Evolutionary conservation across 73 alveolate genomes (phyloP), one percentile per base, ranked within the genome.

Genomic region (Paraurostyla sp.): DNA sequence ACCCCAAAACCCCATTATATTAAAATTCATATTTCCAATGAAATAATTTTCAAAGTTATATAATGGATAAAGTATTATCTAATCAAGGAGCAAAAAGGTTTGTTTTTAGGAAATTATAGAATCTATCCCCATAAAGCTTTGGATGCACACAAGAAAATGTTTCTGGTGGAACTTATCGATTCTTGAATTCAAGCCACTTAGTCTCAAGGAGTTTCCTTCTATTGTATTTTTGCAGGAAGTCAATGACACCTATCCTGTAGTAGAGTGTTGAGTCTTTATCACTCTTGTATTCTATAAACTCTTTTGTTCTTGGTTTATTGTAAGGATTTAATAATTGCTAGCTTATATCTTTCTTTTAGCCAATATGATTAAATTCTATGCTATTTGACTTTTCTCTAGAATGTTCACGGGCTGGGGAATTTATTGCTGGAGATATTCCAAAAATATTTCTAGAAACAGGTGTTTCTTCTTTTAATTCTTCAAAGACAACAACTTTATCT

Each of bases 141-240:
- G 89, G 89, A 40, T 46, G 89, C 6, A 78, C 89, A 52, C 89
- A 78, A 0, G 89, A 78, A 78, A 78, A 78, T 9, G 63, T 52
- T 16, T 52, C 78, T 54, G 69, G 59, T 1, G 63, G 33, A 23
- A 52, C 60, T 32, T 78, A 3, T 52, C 78, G 49, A 54, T 78
- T 49, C 35, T 43, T 78, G 46, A n/a, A 32, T 32, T 27, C 50
- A 2, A 78, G 62, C 60, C 60, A 78, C 33, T 78, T 78, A 9
- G 89, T 78, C 60, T 78, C 89, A 2, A 78, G 62, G 18, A 33
- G 22, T 36, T 78, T 78, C 32, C 78, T 78, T 29, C 69, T 78
- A 38, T 54, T 54, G 46, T 78, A 78, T 33, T 54, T 78, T 54
- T 78, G 62, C 29, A 78, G 29, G 59, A 51, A 78, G 50, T 78